Conservation (phyloP, 805 yeast species). For the Barnettozyma sp. region DNA sequence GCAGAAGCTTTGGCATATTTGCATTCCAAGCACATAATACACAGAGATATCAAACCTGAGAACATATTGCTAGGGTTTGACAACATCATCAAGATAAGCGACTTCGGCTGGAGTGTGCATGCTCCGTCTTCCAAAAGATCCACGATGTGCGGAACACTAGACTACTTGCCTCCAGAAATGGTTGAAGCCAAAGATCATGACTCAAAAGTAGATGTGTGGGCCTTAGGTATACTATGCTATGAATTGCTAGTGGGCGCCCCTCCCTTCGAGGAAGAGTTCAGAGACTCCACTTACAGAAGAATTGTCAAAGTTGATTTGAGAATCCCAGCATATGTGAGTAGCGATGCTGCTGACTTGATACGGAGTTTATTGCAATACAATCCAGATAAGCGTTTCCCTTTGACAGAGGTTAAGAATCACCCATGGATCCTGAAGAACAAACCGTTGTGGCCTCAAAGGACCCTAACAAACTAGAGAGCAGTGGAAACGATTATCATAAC, state of each 20-base stretch:
- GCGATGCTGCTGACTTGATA: slow-evolving; percentile 75
- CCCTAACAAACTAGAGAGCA: slow-evolving; percentile 5
- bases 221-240: slow-evolving; percentile 78
- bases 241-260: slow-evolving; percentile 86
- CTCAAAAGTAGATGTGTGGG: slow-evolving; percentile 82
- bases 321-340: slow-evolving; percentile 63
- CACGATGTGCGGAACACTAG: slow-evolving; percentile 93
- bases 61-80: slow-evolving; percentile 74
- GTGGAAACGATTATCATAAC: not conserved
- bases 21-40: slow-evolving; percentile 76
- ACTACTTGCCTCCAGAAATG: slow-evolving; percentile 94
- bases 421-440: slow-evolving; percentile 77
- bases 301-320: slow-evolving; percentile 71
- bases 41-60: slow-evolving; percentile 92
- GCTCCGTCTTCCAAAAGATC: slow-evolving; percentile 53
- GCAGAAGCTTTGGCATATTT: slow-evolving; percentile 72
- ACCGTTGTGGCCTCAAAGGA: slow-evolving; percentile 46
- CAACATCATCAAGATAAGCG: slow-evolving; percentile 77
- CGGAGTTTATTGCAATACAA: slow-evolving; percentile 53
- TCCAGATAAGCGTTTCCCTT: slow-evolving; percentile 57
- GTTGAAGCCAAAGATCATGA: slow-evolving; percentile 79
- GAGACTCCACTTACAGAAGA: slow-evolving; percentile 70
- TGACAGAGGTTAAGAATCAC: slow-evolving; percentile 60
- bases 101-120: slow-evolving; percentile 92
- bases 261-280: slow-evolving; percentile 81